Evolutionary conservation across 1,284 basidiomycete genomes (phyloP).

Genomic region (Cryptococcus sp.): DNA sequence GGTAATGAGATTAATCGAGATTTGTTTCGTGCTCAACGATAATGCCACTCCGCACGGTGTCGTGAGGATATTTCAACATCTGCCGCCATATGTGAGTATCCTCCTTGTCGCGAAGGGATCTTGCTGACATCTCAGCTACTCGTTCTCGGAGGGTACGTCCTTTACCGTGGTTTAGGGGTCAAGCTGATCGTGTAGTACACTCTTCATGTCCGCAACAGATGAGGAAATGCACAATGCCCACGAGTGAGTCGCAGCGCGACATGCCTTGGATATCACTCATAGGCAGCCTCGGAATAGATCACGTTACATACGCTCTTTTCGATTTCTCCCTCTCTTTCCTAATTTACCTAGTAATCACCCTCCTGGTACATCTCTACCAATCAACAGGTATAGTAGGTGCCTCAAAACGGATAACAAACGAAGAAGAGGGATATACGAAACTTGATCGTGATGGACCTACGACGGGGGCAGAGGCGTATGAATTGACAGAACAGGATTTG

Average conservation of each 20-base stretch:
- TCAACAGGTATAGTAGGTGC: constrained; percentile 52
- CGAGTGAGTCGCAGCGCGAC: constrained; percentile 14
- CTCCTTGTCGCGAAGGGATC: not conserved
- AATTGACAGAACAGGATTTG: constrained; percentile 35
- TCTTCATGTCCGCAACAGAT: constrained; percentile 89
- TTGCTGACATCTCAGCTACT: constrained; percentile 55
- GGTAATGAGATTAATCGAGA: constrained; percentile 73
- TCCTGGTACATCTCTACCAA: constrained; percentile 58
- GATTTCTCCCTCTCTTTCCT: constrained; percentile 72
- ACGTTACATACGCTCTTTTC: constrained; percentile 79
- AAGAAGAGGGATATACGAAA: constrained; percentile 31
- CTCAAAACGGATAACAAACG: not conserved
- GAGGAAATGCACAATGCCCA: constrained; percentile 73
- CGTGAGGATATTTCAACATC: constrained; percentile 68
- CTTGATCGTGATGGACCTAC: constrained; percentile 18
- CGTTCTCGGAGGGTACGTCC: constrained; percentile 56
- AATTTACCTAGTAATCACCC: constrained; percentile 65
- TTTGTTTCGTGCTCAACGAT: constrained; percentile 65
- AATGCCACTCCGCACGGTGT: constrained; percentile 29
- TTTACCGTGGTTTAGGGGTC: not conserved
- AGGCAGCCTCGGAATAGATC: constrained; percentile 65
- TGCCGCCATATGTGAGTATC: constrained; percentile 68
- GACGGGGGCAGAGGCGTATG: constrained; percentile 38
- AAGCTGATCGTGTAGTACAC: constrained; percentile 20
- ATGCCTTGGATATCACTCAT: not conserved